A percentile compares a stretch with the other conserved stretches of the same genome.
phyloP scores from a whole-genome alignment of 169 alveolate genomes.

The Eimeria praecox region DNA sequence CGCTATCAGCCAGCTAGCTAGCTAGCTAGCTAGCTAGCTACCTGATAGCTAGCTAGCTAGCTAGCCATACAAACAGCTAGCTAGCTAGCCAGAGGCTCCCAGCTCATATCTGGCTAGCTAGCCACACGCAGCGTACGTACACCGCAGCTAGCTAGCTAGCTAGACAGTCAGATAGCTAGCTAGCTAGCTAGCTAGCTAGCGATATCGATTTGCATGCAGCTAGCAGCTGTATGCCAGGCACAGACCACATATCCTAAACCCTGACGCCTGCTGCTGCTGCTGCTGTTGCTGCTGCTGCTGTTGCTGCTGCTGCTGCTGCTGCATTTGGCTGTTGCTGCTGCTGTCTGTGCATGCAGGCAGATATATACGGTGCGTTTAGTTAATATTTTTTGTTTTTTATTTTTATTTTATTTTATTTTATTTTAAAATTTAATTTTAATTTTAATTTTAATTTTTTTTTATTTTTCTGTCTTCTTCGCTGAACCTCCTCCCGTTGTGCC shows the following conservation, averaged over 20 bases:
- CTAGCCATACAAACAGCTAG: background rate
- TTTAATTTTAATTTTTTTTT: background rate
- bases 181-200: background rate
- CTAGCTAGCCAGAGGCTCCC: background rate
- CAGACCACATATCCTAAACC: background rate
- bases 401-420: background rate
- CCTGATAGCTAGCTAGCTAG: conserved; percentile 13
- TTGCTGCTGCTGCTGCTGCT: conserved; percentile 8
- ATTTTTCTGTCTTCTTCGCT: conserved; percentile 74
- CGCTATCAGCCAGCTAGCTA: background rate
- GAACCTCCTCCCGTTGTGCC: conserved; percentile 85
- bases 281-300: background rate
- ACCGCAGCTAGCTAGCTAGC: background rate
- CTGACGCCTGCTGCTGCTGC: background rate
- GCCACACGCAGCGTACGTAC: background rate
- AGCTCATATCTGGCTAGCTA: conserved; percentile 5
- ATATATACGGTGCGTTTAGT: background rate
- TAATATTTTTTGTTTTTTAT: background rate
- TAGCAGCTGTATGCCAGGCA: background rate
- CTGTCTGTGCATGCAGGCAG: background rate
- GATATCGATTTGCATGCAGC: background rate
- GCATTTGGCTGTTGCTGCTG: background rate
- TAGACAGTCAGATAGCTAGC: background rate
- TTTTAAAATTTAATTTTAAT: background rate
- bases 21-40: conserved; percentile 15